phyloP scores from a whole-genome alignment of 495 filamentous ascomycete genomes.

The Aspergillus heteromorphus region DNA sequence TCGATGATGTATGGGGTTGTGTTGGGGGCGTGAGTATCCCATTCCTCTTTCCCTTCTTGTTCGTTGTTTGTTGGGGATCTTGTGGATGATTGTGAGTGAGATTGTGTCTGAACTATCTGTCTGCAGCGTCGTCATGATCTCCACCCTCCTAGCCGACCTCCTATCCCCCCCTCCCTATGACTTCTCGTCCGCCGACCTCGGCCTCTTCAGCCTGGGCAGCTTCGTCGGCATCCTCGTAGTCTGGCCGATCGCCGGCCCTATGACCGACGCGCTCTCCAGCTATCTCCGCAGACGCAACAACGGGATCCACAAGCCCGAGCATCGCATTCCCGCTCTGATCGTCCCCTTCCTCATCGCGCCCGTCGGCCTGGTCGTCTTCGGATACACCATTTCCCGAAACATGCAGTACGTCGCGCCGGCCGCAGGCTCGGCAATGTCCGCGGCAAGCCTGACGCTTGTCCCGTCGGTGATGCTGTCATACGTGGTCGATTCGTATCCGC shows the following conservation, averaged over 20 bases:
- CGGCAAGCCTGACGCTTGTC: slow-evolving; percentile 22
- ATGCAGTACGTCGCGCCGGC: slow-evolving; percentile 21
- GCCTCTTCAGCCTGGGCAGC: slow-evolving; percentile 27
- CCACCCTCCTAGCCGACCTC: slow-evolving; percentile 20
- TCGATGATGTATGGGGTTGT: slow-evolving; percentile 34
- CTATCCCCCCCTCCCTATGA: slow-evolving; percentile 27
- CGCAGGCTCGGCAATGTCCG: slow-evolving; percentile 22
- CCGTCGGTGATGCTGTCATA: slow-evolving; percentile 32
- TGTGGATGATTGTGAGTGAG: too few species aligned
- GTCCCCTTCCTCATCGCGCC: slow-evolving; percentile 27
- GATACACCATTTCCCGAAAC: slow-evolving; percentile 17
- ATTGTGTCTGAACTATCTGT: too few species aligned
- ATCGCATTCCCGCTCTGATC: slow-evolving; percentile 26
- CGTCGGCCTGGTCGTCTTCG: slow-evolving; percentile 26
- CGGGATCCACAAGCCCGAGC: slow-evolving; percentile 25
- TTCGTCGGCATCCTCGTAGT: slow-evolving; percentile 27
- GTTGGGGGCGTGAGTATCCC: slow-evolving; percentile 30
- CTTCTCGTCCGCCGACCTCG: slow-evolving; percentile 22
- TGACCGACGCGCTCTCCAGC: slow-evolving; percentile 28
- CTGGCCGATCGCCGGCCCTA: slow-evolving; percentile 27
- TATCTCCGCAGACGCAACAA: slow-evolving; percentile 24
- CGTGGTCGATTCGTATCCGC: slow-evolving; percentile 27
- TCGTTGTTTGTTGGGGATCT: too few species aligned
- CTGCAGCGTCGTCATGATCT: slow-evolving; percentile 23
- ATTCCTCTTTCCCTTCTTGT: background rate